Percentiles rank a stretch among this genome's conserved stretches.
Conservation (phyloP, 78 protist species). For the Neovahlkampfia damariscottae region DNA sequence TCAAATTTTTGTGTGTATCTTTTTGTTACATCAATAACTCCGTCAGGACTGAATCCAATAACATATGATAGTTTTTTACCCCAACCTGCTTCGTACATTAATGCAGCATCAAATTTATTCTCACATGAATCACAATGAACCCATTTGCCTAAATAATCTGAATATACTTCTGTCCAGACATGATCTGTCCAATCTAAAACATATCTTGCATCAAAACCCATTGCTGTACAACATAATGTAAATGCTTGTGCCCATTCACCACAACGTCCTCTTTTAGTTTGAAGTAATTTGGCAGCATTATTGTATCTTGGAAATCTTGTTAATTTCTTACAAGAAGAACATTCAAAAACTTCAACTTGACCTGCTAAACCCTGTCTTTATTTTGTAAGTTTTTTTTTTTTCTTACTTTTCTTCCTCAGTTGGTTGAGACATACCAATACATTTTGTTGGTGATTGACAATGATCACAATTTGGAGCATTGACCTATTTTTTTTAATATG, state of each 20-base stretch:
- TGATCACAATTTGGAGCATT: too few relatives aligned
- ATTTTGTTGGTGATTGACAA: too few relatives aligned
- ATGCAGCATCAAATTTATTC: constrained; percentile 35
- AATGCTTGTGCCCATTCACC: constrained; percentile 83
- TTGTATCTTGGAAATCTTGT: constrained; percentile 65
- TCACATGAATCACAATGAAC: constrained; percentile 53
- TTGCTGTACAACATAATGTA: constrained; percentile 37
- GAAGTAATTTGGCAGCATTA: constrained; percentile 34
- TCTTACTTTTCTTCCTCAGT: too few relatives aligned
- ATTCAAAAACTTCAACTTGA: constrained; percentile 50
- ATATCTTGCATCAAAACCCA: constrained; percentile 52
- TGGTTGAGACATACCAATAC: too few relatives aligned
- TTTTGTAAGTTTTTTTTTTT: not conserved
- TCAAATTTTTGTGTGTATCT: constrained; percentile 22
- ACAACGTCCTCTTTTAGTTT: constrained; percentile 70
- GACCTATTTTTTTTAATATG: too few relatives aligned
- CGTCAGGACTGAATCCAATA: constrained; percentile 38
- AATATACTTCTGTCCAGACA: constrained; percentile 75
- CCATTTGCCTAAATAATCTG: constrained; percentile 33
- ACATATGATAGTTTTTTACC: constrained; percentile 60
- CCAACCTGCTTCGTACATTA: constrained; percentile 77
- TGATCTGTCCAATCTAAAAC: constrained; percentile 80
- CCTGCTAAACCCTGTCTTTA: constrained; percentile 16
- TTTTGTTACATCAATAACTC: constrained; percentile 17
- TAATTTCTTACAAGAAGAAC: constrained; percentile 25